Evolutionary conservation across 1,284 basidiomycete species (phyloP).

Genomic region (Cystobasidiaceae sp.): DNA sequence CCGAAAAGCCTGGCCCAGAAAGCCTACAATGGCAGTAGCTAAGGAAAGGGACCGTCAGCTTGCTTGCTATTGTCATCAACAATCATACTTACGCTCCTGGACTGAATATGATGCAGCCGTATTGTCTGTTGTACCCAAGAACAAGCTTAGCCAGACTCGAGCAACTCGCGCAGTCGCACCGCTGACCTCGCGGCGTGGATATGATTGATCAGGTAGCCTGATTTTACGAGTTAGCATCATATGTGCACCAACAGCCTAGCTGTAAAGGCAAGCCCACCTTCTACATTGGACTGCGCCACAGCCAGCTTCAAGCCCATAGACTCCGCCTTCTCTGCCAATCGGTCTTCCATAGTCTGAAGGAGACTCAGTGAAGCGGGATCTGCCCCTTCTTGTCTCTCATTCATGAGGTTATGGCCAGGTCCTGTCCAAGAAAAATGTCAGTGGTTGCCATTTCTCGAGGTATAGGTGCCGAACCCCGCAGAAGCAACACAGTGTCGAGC

Average conservation of each 20-base stretch:
- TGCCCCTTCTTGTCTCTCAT: constrained; percentile 12
- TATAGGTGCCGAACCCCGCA: background rate
- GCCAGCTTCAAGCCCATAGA: constrained; percentile 15
- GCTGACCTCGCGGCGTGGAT: constrained; percentile 24
- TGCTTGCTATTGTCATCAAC: too few species aligned
- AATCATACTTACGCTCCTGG: constrained; percentile 9
- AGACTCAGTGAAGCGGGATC: background rate
- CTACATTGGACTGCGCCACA: constrained; percentile 25
- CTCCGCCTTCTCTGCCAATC: constrained; percentile 15
- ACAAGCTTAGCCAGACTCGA: background rate
- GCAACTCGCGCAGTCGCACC: background rate
- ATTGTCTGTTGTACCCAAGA: background rate
- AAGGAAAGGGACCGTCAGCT: background rate
- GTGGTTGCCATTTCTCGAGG: background rate
- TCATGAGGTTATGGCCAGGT: constrained; percentile 29
- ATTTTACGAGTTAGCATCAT: background rate
- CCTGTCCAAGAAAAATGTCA: constrained; percentile 5
- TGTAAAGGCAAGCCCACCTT: background rate
- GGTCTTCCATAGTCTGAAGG: constrained; percentile 22
- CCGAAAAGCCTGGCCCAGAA: background rate
- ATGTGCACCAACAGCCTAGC: too few species aligned
- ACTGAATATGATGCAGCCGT: constrained; percentile 25
- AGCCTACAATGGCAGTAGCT: constrained; percentile 18
- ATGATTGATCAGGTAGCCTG: constrained; percentile 30
- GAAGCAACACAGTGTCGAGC: constrained; percentile 21